phyloP scores from a whole-genome alignment of 257 asterid species.

The Solanum commersonii region DNA sequence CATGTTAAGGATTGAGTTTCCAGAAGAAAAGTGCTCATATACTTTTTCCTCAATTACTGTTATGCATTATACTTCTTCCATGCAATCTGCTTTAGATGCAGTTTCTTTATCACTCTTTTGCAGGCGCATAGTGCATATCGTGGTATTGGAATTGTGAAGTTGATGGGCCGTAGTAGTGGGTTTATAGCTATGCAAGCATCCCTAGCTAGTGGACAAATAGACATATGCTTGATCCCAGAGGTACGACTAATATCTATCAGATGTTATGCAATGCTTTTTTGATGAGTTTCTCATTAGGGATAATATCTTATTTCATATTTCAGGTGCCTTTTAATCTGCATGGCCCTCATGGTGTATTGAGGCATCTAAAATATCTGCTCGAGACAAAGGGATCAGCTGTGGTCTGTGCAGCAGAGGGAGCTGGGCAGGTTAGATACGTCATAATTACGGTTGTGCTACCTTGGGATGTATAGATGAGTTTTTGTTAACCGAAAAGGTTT shows the following conservation, averaged over 20 bases:
- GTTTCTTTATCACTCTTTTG: conserved; percentile 7
- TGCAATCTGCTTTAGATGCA: neutral
- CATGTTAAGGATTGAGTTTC: neutral
- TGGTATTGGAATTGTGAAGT: conserved; percentile 88
- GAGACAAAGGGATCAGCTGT: conserved; percentile 94
- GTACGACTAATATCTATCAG: conserved; percentile 15
- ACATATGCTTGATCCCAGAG: conserved; percentile 94
- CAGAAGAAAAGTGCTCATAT: neutral
- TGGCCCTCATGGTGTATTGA: conserved; percentile 89
- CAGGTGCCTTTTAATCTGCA: conserved; percentile 76
- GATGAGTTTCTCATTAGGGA: neutral
- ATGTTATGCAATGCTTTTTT: neutral
- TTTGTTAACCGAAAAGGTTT: neutral
- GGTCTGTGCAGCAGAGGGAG: conserved; percentile 95
- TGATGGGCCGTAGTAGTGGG: conserved; percentile 98
- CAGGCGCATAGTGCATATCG: conserved; percentile 98
- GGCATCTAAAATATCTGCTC: conserved; percentile 70
- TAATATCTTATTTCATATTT: conserved; percentile 8
- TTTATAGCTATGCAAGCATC: conserved; percentile 98
- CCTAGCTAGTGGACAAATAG: conserved; percentile 97
- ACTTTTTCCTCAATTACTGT: neutral
- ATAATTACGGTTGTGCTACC: neutral
- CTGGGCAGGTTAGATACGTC: conserved; percentile 68
- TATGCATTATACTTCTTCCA: neutral
- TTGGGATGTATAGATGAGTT: neutral